phyloP scores from a whole-genome alignment of 768 basidiomycete species.

The Lactarius sanguifluus region DNA sequence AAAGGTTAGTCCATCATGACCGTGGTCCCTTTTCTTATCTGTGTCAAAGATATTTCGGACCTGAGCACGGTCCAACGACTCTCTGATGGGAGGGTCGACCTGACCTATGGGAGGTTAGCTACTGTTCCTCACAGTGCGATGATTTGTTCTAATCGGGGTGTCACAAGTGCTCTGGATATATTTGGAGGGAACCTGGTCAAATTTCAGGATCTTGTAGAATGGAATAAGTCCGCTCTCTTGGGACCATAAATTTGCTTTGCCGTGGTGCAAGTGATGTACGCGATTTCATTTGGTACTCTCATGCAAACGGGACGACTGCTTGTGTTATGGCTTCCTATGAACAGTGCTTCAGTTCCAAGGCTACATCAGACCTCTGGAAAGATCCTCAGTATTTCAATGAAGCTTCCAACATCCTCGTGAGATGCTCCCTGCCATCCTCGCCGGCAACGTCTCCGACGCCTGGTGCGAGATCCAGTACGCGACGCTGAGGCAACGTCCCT shows the following conservation, averaged over 20 bases:
- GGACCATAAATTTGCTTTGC: constrained; percentile 46
- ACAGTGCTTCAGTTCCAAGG: neutral
- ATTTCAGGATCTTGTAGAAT: constrained; percentile 53
- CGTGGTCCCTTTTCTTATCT: neutral
- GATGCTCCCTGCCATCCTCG: constrained; percentile 79
- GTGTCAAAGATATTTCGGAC: constrained; percentile 66
- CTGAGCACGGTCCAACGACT: constrained; percentile 76
- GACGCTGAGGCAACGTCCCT: constrained; percentile 88
- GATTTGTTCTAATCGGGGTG: neutral
- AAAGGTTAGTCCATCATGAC: constrained; percentile 53
- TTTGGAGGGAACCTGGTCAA: constrained; percentile 66
- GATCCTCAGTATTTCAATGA: constrained; percentile 68
- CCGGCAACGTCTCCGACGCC: constrained; percentile 81
- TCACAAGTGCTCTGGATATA: constrained; percentile 59
- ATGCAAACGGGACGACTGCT: constrained; percentile 31
- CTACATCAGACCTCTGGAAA: neutral
- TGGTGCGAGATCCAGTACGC: constrained; percentile 91
- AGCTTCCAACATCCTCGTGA: constrained; percentile 75
- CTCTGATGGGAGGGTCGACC: constrained; percentile 79
- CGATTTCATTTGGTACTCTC: constrained; percentile 58
- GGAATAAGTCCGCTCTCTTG: constrained; percentile 21
- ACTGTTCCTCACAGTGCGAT: neutral
- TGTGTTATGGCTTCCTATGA: constrained; percentile 2
- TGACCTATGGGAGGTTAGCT: constrained; percentile 78
- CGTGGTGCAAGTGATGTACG: constrained; percentile 57